A percentile compares a stretch with the other conserved stretches of the same genome.
These are phyloP conservation scores for Hymenoscyphus fructigenus DNA, from an alignment of 2,329 filamentous ascomycete species.

Conservation along the genomic window DNA sequence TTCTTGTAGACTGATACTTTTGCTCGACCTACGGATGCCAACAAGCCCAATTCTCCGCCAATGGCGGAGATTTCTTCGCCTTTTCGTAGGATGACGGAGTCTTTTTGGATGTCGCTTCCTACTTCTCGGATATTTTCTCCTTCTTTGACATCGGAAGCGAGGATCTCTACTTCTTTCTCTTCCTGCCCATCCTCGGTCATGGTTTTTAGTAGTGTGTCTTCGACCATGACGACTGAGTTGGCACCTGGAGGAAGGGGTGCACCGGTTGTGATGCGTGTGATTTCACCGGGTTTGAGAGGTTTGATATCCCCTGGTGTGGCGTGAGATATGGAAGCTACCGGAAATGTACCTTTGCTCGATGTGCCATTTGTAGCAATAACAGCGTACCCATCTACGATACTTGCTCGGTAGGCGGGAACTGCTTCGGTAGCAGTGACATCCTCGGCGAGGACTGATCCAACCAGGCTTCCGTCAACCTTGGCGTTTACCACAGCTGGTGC, in stretches of 20 bases:
- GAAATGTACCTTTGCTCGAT: constrained; percentile 75
- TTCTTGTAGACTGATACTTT: constrained; percentile 71
- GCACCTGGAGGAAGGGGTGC: constrained; percentile 86
- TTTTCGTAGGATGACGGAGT: constrained; percentile 67
- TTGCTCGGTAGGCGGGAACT: constrained; percentile 91
- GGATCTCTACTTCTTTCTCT: constrained; percentile 83
- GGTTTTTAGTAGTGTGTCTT: constrained; percentile 78
- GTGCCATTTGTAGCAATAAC: constrained; percentile 64
- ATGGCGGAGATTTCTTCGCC: constrained; percentile 83
- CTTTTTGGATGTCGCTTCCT: constrained; percentile 78
- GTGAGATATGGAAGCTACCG: constrained; percentile 83
- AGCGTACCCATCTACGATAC: constrained; percentile 96
- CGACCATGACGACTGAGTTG: constrained; percentile 93
- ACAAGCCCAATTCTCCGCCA: constrained; percentile 86
- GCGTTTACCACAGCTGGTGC: constrained; percentile 54
- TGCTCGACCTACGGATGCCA: constrained; percentile 78
- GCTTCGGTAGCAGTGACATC: constrained; percentile 77
- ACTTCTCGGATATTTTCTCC: constrained; percentile 90
- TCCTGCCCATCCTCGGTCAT: constrained; percentile 78
- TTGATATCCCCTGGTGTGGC: constrained; percentile 70
- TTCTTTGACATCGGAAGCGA: constrained; percentile 70
- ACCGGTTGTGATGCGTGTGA: constrained; percentile 91
- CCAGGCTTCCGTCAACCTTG: constrained; percentile 63
- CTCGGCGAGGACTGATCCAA: constrained; percentile 78
- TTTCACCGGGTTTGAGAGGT: constrained; percentile 67